Evolutionary conservation across 2,329 filamentous ascomycete species (phyloP).

Genomic region (Alternaria burnsii): DNA sequence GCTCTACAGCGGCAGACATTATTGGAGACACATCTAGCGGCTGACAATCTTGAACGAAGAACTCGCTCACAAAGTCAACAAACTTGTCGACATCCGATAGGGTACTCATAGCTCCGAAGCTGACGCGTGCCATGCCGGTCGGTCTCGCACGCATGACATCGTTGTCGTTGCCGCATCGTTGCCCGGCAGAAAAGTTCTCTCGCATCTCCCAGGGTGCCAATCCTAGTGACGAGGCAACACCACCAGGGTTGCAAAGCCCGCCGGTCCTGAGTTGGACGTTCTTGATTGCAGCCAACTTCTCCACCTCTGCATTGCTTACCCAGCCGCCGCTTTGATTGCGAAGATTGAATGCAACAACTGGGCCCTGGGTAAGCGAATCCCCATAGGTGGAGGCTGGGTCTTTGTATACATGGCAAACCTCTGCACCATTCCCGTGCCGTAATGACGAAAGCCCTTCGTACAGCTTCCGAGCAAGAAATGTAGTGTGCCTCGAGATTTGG

Average conservation of each 20-base stretch:
- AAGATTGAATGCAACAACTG: slow-evolving; percentile 86
- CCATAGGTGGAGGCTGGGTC: slow-evolving; percentile 53
- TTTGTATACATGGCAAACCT: slow-evolving; percentile 74
- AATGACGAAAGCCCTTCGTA: slow-evolving; percentile 66
- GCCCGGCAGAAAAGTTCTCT: slow-evolving; percentile 83
- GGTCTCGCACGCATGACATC: slow-evolving; percentile 86
- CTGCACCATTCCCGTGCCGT: slow-evolving; percentile 72
- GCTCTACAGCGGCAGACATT: slow-evolving; percentile 28
- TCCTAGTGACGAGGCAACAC: slow-evolving; percentile 75
- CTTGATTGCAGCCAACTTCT: slow-evolving; percentile 82
- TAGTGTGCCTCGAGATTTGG: slow-evolving; percentile 74
- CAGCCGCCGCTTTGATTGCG: slow-evolving; percentile 73
- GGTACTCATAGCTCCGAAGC: slow-evolving; percentile 90
- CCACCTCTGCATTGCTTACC: slow-evolving; percentile 83
- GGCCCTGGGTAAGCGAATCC: slow-evolving; percentile 66
- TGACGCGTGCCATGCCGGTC: slow-evolving; percentile 85
- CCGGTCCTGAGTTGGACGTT: slow-evolving; percentile 87
- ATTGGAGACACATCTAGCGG: slow-evolving; percentile 28
- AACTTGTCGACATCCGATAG: slow-evolving; percentile 76
- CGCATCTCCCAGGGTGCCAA: slow-evolving; percentile 83
- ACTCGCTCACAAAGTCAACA: slow-evolving; percentile 69
- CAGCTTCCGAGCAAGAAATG: slow-evolving; percentile 68
- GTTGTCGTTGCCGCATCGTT: slow-evolving; percentile 83
- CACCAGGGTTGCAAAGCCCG: slow-evolving; percentile 90
- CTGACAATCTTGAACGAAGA: slow-evolving; percentile 50